Percentiles rank a stretch among this genome's conserved stretches.
Conservation (phyloP, 176 grass and related monocot genomes). For the Lolium multiflorum region DNA sequence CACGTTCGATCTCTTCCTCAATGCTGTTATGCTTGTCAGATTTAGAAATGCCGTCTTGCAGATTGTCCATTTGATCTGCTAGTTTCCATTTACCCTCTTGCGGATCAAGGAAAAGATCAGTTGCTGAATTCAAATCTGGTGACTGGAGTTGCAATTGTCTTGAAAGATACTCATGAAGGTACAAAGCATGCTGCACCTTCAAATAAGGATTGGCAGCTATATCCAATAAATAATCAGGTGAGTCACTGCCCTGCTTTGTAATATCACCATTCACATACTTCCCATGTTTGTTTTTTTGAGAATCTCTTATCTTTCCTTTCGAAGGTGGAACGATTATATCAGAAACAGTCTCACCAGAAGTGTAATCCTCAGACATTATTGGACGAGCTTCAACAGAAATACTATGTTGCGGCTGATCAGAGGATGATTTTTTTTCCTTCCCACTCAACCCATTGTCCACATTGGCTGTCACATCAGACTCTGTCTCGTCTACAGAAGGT, state of each 20-base stretch:
- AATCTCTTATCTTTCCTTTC: conserved; percentile 40
- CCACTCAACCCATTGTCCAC: conserved; percentile 18
- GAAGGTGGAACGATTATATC: conserved; percentile 45
- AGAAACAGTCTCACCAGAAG: conserved; percentile 34
- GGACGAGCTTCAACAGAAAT: conserved; percentile 40
- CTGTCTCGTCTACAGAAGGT: conserved; percentile 20
- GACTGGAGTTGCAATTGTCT: conserved; percentile 59
- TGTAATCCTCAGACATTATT: conserved; percentile 27
- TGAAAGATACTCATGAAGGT: conserved; percentile 62
- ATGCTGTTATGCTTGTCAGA: conserved; percentile 27
- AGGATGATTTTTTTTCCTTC: conserved; percentile 25
- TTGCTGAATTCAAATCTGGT: conserved; percentile 56
- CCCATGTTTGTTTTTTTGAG: conserved; percentile 37
- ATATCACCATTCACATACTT: conserved; percentile 50
- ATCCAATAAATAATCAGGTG: conserved; percentile 53
- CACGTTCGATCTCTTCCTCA: conserved; percentile 27
- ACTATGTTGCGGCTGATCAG: conserved; percentile 41
- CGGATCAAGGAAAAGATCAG: conserved; percentile 89
- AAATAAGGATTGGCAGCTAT: conserved; percentile 59
- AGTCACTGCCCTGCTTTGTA: conserved; percentile 27
- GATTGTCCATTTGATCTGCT: conserved; percentile 55
- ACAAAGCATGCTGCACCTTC: conserved; percentile 66
- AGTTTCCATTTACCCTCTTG: conserved; percentile 97
- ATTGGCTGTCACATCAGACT: neutral
- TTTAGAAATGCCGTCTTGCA: conserved; percentile 39